These are phyloP conservation scores for Hydrangea macrophylla DNA, from an alignment of 148 eudicot species.

Conservation along the genomic window DNA sequence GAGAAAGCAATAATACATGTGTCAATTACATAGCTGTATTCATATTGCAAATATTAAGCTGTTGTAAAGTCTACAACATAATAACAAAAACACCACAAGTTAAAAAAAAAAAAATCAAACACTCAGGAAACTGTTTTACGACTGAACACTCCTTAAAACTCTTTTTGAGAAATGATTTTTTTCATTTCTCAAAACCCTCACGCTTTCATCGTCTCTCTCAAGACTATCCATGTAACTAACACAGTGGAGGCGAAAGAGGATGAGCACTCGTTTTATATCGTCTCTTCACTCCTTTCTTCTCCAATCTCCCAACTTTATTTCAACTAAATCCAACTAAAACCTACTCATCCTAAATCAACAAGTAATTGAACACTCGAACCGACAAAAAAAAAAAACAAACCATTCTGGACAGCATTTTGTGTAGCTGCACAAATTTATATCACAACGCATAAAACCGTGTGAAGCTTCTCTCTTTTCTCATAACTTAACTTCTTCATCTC, in stretches of 20 bases:
- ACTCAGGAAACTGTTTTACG: no score
- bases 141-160: conserved; percentile 5
- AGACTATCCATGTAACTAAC: conserved; percentile 30
- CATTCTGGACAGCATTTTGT: conserved; percentile 26
- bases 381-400: conserved; percentile 14
- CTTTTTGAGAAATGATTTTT: conserved; percentile 18
- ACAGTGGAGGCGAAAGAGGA: conserved; percentile 79
- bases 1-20: no score
- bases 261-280: conserved; percentile 66
- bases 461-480: background rate
- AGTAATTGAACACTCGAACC: conserved; percentile 19
- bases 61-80: no score
- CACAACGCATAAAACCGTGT: conserved; percentile 17
- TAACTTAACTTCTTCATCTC: background rate
- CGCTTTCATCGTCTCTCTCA: conserved; percentile 18
- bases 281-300: conserved; percentile 94
- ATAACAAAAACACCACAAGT: conserved; percentile 20
- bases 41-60: no score
- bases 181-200: conserved; percentile 13
- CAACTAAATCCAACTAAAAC: conserved; percentile 30
- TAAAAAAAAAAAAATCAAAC: conserved; percentile 14
- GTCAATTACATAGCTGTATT: no score
- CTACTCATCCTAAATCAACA: conserved; percentile 27
- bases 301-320: conserved; percentile 47
- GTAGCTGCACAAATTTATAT: conserved; percentile 60